Evolutionary conservation across 106 monocot genomes (phyloP).

Genomic region (Allium sativum): DNA sequence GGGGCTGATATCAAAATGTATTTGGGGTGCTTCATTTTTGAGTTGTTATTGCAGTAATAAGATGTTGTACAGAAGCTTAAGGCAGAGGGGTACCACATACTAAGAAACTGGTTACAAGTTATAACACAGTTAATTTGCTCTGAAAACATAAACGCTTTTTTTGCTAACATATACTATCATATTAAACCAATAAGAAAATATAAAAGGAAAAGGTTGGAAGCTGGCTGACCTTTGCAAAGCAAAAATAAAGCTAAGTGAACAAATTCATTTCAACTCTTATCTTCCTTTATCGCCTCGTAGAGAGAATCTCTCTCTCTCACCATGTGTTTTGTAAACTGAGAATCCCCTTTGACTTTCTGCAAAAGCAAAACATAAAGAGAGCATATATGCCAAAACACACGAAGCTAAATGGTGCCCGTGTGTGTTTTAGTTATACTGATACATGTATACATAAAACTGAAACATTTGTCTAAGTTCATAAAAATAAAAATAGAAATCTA

Average conservation of each 20-base stretch:
- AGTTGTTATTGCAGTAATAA: too few species aligned
- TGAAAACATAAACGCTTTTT: too few species aligned
- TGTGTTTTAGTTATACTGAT: too few species aligned
- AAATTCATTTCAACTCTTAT: background rate
- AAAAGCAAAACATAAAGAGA: slow-evolving; percentile 1
- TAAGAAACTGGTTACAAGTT: background rate
- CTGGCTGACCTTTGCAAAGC: slow-evolving; percentile 25
- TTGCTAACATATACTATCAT: background rate
- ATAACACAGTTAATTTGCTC: background rate
- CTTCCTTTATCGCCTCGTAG: slow-evolving; percentile 13
- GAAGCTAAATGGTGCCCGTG: background rate
- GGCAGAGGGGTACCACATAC: background rate
- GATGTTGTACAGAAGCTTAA: background rate
- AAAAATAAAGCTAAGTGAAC: slow-evolving; percentile 10
- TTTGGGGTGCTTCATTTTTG: too few species aligned
- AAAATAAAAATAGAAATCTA: too few species aligned
- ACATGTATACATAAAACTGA: too few species aligned
- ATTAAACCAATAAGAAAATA: background rate
- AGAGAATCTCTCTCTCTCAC: slow-evolving; percentile 23
- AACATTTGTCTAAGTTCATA: too few species aligned
- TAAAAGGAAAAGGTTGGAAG: slow-evolving; percentile 3
- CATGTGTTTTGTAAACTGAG: background rate
- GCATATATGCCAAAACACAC: background rate
- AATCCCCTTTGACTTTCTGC: slow-evolving; percentile 5
- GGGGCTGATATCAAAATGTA: too few species aligned